Evolutionary conservation across 75 land plant species (phyloP), one percentile per base, ranked within the genome.

Genomic region (Isoetes taiwanensis): DNA sequence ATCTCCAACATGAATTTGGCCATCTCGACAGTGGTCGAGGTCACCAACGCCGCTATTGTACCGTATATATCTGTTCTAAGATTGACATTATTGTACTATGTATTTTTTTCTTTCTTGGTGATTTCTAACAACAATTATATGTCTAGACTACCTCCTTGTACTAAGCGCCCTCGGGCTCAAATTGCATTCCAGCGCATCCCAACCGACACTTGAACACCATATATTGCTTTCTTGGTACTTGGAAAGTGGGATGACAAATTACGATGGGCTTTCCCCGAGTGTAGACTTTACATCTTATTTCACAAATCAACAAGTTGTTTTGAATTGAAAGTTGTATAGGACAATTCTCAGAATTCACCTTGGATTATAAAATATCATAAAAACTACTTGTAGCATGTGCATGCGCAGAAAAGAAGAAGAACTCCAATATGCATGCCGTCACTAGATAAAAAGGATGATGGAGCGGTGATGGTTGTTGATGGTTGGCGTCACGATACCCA

Each of bases 401-500:
- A 85, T 90, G 93, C 50, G 86, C 90, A 38, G 93, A 86, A 24
- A 91, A 90, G 50, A 42, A 91, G 91, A 65, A 90, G 81, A 24
- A 90, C 81, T 33, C 94, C 94, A 41, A 87, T 81, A 63, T 84
- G 94, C 94, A 87, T 87, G 64, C 94, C 84, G 54, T 87, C 94
- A 68, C 94, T 87, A 31, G 94, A 84, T 30, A 87, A 58, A 57
- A 87, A 84, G 28, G 85, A 87, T 28, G 94, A 87, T 19, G 94
- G 94, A 78, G 81, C 75, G 34, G 73, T 72, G 34, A 89, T 78
- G 21, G 19, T 48, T 80, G 94, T 32, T 91, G 79, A 42, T 85
- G 63, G 43, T 56, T 81, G 29, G 90, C 90, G 57, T 85, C 37
- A 89, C 70, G 30, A 87, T 84, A 28, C 94, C 94, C 69, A 87